Evolutionary conservation across 2,329 filamentous ascomycete species (phyloP).

Genomic region (Akanthomyces uredinophilus): DNA sequence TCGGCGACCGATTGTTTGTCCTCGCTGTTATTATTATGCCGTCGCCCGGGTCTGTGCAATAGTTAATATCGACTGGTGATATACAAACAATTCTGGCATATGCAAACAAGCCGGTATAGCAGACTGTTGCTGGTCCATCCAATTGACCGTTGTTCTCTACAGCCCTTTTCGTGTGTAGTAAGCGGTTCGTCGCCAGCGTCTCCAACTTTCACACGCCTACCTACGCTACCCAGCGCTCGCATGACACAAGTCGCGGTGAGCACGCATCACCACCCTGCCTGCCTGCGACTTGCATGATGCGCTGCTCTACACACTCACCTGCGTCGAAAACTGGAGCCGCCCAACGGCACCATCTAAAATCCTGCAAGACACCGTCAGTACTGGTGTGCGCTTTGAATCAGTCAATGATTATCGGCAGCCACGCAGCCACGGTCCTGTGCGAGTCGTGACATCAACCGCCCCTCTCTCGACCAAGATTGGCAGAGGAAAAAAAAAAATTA

Average conservation of each 20-base stretch:
- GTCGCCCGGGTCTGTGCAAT: not conserved
- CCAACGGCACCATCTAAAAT: not conserved
- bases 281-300: not conserved
- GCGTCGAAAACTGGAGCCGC: not conserved
- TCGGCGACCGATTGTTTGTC: slow-evolving; percentile 9
- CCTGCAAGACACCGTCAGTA: not conserved
- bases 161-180: too few species aligned
- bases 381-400: not conserved
- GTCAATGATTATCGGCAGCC: not conserved
- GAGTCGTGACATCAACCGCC: slow-evolving; percentile 12
- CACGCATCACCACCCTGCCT: not conserved
- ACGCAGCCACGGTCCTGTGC: not conserved
- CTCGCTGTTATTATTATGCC: not conserved
- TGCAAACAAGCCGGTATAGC: too few species aligned
- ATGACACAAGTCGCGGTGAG: not conserved
- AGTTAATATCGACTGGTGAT: not conserved
- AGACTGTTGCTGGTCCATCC: too few species aligned
- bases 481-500: slow-evolving; percentile 11
- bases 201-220: too few species aligned
- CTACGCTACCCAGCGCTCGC: not conserved
- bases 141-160: too few species aligned
- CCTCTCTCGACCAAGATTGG: slow-evolving; percentile 1
- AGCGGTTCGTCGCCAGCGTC: too few species aligned
- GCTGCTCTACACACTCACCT: slow-evolving; percentile 7
- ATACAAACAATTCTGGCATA: not conserved